These are phyloP conservation scores for Xylaria sp. DNA, from an alignment of 2,329 filamentous ascomycete genomes.

Conservation along the genomic window DNA sequence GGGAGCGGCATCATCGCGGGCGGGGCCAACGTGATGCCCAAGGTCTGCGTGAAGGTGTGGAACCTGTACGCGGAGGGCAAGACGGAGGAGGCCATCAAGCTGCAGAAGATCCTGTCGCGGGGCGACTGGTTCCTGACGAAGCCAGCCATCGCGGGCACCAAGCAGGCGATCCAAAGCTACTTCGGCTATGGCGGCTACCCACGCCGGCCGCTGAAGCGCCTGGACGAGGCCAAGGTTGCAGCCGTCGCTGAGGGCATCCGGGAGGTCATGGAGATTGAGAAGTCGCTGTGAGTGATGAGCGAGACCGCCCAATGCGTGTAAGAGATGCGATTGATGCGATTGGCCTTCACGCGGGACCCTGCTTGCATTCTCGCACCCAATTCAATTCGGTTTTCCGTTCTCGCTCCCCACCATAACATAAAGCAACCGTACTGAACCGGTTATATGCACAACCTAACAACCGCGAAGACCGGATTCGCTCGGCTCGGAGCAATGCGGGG, in stretches of 20 bases:
- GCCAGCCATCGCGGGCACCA: conserved; percentile 85
- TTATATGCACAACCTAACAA: conserved; percentile 38
- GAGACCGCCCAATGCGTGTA: conserved; percentile 35
- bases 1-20: conserved; percentile 88
- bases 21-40: conserved; percentile 85
- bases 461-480: conserved; percentile 42
- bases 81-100: conserved; percentile 75
- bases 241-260: conserved; percentile 65
- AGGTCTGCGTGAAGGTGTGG: conserved; percentile 82
- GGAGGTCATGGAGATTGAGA: conserved; percentile 75
- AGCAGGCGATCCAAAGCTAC: conserved; percentile 81
- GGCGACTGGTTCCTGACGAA: conserved; percentile 88
- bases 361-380: no score
- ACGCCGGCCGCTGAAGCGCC: conserved; percentile 74
- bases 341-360: conserved; percentile 14
- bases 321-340: conserved; percentile 1
- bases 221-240: conserved; percentile 65
- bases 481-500: conserved; percentile 43
- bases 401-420: not conserved
- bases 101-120: conserved; percentile 81
- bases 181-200: conserved; percentile 85
- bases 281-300: conserved; percentile 56
- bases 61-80: conserved; percentile 78
- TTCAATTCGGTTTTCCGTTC: not conserved
- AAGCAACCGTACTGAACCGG: conserved; percentile 21